Evolutionary conservation across 2,329 filamentous ascomycete genomes (phyloP), one percentile per base, ranked within the genome.

Genomic region (Pezicula neosporulosa): DNA sequence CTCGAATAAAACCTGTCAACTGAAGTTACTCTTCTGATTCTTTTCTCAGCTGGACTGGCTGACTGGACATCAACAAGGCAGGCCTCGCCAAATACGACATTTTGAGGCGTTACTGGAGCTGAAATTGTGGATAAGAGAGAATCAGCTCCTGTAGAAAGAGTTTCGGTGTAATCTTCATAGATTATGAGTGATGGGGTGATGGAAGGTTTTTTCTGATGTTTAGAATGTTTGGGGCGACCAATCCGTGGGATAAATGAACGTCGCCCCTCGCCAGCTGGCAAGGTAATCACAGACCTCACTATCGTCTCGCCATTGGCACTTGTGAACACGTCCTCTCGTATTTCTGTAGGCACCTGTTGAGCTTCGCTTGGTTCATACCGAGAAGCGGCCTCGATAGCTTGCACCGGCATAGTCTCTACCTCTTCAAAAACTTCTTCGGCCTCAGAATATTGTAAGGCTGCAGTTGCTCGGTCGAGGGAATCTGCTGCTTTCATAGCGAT

Each of bases 401-500:
- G 16, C 28, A 16, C 9, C 7, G 30, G n/a, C 36, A 30, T 44
- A 12, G 15, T 37, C 19, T 36, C 21, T 3, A 48, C 44, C 28
- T 19, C 12, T 15, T 13, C 10, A n/a, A 16, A 39, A 24, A 13
- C 19, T 35, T 12, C 39, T 28, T 30, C 24, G 18, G 13, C 24
- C 15, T 50, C 35, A 12, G 46, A 24, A 44, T 16, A 70, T 55
- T 84, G 79, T n/a, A 83, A 64, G 19, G 68, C 76, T 44, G 75
- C 78, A 0, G 80, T 83, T 55, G 80, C 70, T 49, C 72, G 72
- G 59, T 85, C 77, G 36, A 85, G 70, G 2, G 75, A 76, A 50
- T 84, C 81, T 7, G 81, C 81, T 15, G 79, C 80, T 59, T 76
- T 72, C 78, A 83, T 84, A 35, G 80, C 80, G 58, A 69, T 72